Base-by-base conservation (phyloP, 108 stramenopile genomes). In the Conticribra weissflogii region DNA sequence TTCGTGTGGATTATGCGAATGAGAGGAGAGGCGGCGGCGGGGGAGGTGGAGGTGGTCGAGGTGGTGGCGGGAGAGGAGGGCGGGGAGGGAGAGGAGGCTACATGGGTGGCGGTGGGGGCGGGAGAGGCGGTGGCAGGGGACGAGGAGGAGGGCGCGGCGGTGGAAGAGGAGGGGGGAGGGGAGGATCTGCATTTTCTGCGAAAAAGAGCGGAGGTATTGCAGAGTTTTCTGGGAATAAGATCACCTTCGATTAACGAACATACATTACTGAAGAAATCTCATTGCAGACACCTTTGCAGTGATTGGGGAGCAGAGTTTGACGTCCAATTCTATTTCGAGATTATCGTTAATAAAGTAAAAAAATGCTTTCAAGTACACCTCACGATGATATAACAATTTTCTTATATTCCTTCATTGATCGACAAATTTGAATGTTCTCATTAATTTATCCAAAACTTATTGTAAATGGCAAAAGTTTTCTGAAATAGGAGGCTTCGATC, bases 1-100 rank as follows among this genome's bases (percentile, higher is more conserved):
- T 99, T 28, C 84, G 98, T 4, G 94, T 99, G 21, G 95, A 98
- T 79, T 96, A 63, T 74, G 95, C 96, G 2, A 76, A 79, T 32
- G 91, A 90, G 49, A 75, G 81, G 28, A 66, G 66, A 53, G 86
- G 83, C 30, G 83, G 87, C 59, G 74, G 85, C 32, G 80, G 87
- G 29, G 74, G 81, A 48, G 84, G 89, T 24, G 82, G 82, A 4
- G 81, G 88, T 44, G 85, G 91, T 31, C 30, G 72, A 31, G 76
- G 87, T 28, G 56, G 83, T 14, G 85, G 91, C 29, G 83, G 89
- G 3, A 59, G 89, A 33, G 86, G 94, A 18, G 84, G 97, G 9
- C 83, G 87, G 18, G 66, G 83, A 31, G 76, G 84, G 8, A 67
- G 86, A 32, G 57, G 83, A 14, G 87, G 91, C 3, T 73, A 90